phyloP scores from a whole-genome alignment of 257 asterid genomes.

The Ilex asprella region DNA sequence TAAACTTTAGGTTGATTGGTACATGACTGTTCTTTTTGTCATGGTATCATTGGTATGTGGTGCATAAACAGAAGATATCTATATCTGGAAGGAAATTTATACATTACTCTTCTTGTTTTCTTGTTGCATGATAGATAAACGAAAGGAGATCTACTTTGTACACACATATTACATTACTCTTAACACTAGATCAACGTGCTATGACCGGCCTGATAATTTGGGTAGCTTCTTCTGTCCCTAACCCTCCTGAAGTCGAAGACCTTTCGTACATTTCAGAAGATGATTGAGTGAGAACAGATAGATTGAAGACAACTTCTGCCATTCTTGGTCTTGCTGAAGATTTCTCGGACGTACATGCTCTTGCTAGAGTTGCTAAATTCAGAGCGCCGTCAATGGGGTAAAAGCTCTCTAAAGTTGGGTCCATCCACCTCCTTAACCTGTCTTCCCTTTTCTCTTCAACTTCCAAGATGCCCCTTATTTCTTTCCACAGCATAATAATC shows the following conservation, averaged over 20 bases:
- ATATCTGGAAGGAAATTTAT: neutral
- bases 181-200: slow-evolving; percentile 33
- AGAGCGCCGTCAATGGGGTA: slow-evolving; percentile 58
- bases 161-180: neutral
- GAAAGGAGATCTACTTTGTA: neutral
- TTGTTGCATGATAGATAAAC: too few relatives aligned
- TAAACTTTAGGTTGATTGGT: neutral
- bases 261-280: slow-evolving; percentile 36
- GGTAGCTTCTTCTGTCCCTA: slow-evolving; percentile 41
- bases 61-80: neutral
- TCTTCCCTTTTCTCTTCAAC: slow-evolving; percentile 42
- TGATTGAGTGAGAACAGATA: slow-evolving; percentile 50
- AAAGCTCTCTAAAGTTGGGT: slow-evolving; percentile 29
- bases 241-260: slow-evolving; percentile 30
- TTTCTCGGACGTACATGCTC: slow-evolving; percentile 59
- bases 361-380: slow-evolving; percentile 56
- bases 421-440: slow-evolving; percentile 64
- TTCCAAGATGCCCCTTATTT: slow-evolving; percentile 46
- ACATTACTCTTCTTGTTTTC: neutral
- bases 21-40: neutral
- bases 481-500: slow-evolving; percentile 49
- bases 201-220: slow-evolving; percentile 35
- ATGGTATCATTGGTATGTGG: neutral
- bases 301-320: slow-evolving; percentile 60
- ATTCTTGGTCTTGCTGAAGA: slow-evolving; percentile 55